Conservation (phyloP, 208 protist species). For the Crithidia thermophila region DNA sequence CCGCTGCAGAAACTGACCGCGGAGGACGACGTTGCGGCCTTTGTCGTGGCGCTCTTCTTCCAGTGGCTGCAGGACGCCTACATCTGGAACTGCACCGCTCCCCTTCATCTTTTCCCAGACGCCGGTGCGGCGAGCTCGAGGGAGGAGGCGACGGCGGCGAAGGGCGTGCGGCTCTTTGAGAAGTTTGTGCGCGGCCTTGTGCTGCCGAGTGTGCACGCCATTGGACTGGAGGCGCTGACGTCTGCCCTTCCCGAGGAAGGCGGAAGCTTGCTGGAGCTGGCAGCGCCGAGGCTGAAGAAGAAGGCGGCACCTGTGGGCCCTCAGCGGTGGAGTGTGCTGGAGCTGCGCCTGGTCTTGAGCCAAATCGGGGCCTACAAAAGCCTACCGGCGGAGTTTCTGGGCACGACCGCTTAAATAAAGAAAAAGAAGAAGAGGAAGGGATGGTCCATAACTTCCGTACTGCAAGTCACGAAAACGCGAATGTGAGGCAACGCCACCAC, state of each 20-base stretch:
- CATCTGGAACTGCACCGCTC: slow-evolving; percentile 52
- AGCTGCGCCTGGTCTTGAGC: slow-evolving; percentile 54
- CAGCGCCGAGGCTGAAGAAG: slow-evolving; percentile 23
- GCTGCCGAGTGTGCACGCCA: slow-evolving; percentile 24
- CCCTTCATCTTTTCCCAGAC: slow-evolving; percentile 40
- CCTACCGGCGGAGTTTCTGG: slow-evolving; percentile 23
- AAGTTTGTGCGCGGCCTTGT: slow-evolving; percentile 47
- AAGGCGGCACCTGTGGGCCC: slow-evolving; percentile 45
- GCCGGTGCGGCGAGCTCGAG: not conserved
- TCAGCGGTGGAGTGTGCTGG: slow-evolving; percentile 68
- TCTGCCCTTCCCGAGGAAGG: slow-evolving; percentile 39
- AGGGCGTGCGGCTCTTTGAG: slow-evolving; percentile 40
- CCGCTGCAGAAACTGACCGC: slow-evolving; percentile 32
- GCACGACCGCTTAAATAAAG: not conserved
- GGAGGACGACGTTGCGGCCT: slow-evolving; percentile 40
- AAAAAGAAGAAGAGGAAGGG: no score
- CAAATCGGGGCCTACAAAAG: slow-evolving; percentile 46
- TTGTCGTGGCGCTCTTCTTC: slow-evolving; percentile 61
- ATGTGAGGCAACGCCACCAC: no score
- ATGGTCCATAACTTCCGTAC: no score
- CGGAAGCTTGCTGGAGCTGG: slow-evolving; percentile 37
- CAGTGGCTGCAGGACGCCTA: slow-evolving; percentile 70
- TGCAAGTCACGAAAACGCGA: no score
- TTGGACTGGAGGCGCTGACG: slow-evolving; percentile 37
- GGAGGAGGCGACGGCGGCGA: not conserved